Conservation (phyloP, 2,329 filamentous ascomycete genomes). For the Conoideocrella luteorostrata region DNA sequence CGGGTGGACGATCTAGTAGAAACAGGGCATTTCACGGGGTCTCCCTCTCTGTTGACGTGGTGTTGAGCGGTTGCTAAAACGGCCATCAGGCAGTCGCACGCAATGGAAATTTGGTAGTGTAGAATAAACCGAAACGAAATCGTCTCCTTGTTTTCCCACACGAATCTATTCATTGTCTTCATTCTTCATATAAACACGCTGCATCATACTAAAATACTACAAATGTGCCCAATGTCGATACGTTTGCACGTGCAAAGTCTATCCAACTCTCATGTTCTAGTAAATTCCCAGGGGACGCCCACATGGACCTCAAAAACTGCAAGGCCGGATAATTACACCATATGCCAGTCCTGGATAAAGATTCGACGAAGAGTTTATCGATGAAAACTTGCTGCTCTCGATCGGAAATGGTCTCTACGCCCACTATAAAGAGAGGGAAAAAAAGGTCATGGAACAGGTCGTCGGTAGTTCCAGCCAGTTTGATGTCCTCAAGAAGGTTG, state of each 20-base stretch:
- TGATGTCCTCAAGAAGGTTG: conserved; percentile 4
- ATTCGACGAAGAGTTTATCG: conserved; percentile 6
- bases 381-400: conserved; percentile 1
- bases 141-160: no score
- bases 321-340: conserved; percentile 10
- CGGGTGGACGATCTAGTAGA: no score
- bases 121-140: no score
- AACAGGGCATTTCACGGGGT: no score
- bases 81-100: no score
- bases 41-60: no score
- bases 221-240: conserved; percentile 4
- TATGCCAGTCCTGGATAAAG: conserved; percentile 4
- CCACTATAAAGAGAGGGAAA: conserved; percentile 12
- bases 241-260: conserved; percentile 7
- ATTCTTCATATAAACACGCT: neutral
- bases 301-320: conserved; percentile 7
- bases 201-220: conserved; percentile 7
- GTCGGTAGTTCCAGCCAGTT: conserved; percentile 4
- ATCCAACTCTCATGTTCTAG: conserved; percentile 5
- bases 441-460: conserved; percentile 9
- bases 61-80: no score
- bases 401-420: conserved; percentile 2
- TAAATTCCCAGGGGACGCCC: neutral
- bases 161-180: no score
- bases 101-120: no score